Percentiles rank a stretch among this genome's conserved stretches.
These are phyloP conservation scores for Cryptosporidium viatorum DNA, from an alignment of 169 alveolate genomes.

Conservation along the genomic window DNA sequence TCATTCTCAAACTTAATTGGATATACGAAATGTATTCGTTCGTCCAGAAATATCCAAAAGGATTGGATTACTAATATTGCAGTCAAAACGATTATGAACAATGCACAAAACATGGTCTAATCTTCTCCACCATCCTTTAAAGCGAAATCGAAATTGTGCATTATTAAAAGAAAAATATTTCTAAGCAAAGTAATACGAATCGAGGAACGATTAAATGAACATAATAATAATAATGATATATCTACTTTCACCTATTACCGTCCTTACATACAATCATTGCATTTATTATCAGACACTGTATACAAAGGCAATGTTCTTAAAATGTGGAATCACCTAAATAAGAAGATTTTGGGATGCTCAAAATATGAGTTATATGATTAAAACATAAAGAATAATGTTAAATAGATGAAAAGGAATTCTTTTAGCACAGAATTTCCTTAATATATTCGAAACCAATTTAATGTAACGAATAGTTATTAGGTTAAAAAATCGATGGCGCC, in stretches of 20 bases:
- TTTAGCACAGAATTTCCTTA: no score
- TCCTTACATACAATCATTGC: no score
- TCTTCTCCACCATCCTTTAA: background rate
- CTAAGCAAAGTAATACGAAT: no score
- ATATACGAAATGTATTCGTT: conserved; percentile 78
- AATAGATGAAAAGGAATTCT: no score
- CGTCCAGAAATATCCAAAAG: conserved; percentile 74
- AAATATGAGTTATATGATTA: no score
- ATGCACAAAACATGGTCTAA: conserved; percentile 41
- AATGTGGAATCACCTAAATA: background rate
- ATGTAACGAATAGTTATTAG: background rate
- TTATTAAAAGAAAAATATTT: no score
- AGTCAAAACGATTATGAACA: conserved; percentile 41
- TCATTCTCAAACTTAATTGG: conserved; percentile 80
- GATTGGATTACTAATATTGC: conserved; percentile 79
- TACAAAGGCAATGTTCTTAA: background rate
- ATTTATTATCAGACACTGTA: background rate
- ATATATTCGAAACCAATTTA: no score
- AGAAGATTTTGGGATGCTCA: background rate
- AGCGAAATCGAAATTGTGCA: background rate
- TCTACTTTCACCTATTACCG: background rate
- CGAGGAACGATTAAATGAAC: background rate
- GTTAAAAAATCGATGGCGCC: background rate
- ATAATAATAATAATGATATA: no score
- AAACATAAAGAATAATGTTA: no score